phyloP scores from a whole-genome alignment of 208 protist species.

The Leishmania major region DNA sequence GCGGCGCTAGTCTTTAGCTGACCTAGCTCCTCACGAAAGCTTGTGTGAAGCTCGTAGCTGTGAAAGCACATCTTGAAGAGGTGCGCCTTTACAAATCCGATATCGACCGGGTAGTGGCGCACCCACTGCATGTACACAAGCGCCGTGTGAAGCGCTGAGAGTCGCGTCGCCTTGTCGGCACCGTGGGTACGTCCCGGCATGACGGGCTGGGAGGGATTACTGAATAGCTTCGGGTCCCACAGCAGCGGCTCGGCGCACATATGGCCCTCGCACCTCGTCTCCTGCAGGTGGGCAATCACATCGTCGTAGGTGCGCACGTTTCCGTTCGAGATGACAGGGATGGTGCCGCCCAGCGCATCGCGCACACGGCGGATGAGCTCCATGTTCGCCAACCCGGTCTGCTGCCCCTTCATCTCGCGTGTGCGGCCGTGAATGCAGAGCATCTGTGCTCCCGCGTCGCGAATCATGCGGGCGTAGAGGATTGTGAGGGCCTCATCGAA shows the following conservation, averaged over 20 bases:
- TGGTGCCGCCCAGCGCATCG: conserved; percentile 38
- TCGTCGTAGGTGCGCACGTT: conserved; percentile 83
- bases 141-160: conserved; percentile 53
- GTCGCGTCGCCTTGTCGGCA: conserved; percentile 47
- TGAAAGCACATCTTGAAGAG: conserved; percentile 91
- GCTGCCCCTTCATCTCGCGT: conserved; percentile 82
- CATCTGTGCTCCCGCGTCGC: conserved; percentile 79
- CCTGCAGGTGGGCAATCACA: conserved; percentile 44
- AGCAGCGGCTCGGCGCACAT: conserved; percentile 91
- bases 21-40: conserved; percentile 45
- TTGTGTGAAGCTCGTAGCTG: conserved; percentile 69
- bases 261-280: conserved; percentile 72
- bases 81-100: conserved; percentile 85
- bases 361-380: conserved; percentile 62
- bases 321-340: conserved; percentile 91
- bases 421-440: conserved; percentile 90
- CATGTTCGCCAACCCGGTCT: conserved; percentile 70
- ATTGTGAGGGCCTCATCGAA: conserved; percentile 82
- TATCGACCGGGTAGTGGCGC: conserved; percentile 53
- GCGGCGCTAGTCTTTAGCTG: conserved; percentile 33
- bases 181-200: conserved; percentile 31
- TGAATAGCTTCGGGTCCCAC: conserved; percentile 84
- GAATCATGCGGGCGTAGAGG: conserved; percentile 85
- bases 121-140: conserved; percentile 62
- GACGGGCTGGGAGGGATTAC: conserved; percentile 38